phyloP scores from a whole-genome alignment of 2,329 filamentous ascomycete species.

The Aspergillus phoenicis region DNA sequence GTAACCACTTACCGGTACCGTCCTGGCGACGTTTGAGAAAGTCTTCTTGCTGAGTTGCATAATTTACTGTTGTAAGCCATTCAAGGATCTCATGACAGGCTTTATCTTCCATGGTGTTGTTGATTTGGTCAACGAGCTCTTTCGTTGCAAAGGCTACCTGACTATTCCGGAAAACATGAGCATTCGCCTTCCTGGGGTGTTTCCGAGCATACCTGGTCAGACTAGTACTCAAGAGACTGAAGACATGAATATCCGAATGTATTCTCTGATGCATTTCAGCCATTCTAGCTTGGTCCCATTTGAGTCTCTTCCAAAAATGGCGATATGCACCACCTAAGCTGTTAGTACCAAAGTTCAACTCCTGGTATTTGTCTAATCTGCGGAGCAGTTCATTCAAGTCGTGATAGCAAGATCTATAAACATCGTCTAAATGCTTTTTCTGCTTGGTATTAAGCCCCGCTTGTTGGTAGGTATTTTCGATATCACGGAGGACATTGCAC shows the following conservation, averaged over 20 bases:
- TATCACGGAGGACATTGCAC: conserved; percentile 30
- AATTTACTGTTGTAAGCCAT: conserved; percentile 17
- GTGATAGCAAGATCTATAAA: background rate
- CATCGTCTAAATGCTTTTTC: conserved; percentile 7
- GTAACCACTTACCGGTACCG: conserved; percentile 27
- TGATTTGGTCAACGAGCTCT: background rate
- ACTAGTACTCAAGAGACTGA: background rate
- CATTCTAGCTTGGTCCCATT: conserved; percentile 17
- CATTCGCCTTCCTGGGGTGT: background rate
- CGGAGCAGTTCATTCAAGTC: background rate
- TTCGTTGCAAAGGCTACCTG: background rate
- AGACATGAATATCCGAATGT: background rate
- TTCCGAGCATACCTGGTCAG: background rate
- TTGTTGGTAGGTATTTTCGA: conserved; percentile 23
- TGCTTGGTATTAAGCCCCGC: conserved; percentile 21
- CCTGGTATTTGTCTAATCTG: background rate
- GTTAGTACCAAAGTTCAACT: background rate
- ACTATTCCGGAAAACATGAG: background rate
- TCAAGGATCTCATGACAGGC: conserved; percentile 10
- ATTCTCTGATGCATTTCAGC: conserved; percentile 22
- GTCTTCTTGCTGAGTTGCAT: conserved; percentile 20
- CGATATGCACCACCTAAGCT: background rate
- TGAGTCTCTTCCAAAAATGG: conserved; percentile 31
- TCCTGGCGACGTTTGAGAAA: conserved; percentile 11
- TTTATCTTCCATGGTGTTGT: background rate